Evolutionary conservation across 495 filamentous ascomycete genomes (phyloP).

Genomic region (Hypoxylon rickii): DNA sequence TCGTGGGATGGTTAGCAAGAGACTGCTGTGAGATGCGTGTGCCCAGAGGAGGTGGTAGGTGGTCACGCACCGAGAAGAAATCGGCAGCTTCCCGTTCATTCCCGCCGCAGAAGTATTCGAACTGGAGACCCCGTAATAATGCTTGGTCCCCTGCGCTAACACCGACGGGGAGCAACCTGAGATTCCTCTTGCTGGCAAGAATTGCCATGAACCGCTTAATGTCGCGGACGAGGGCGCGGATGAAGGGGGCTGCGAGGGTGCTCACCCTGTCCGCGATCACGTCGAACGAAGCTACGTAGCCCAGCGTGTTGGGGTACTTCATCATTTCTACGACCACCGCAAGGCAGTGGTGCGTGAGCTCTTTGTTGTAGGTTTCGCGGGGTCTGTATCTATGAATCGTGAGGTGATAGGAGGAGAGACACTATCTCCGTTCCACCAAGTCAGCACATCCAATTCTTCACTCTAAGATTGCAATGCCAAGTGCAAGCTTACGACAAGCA

Average conservation of each 20-base stretch:
- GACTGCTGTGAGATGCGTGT: too few relatives aligned
- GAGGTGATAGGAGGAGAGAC: constrained; percentile 50
- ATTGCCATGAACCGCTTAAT: constrained; percentile 67
- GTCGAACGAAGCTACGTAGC: constrained; percentile 78
- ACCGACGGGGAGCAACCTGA: constrained; percentile 69
- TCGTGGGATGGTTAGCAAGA: background rate
- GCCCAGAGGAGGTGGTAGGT: background rate
- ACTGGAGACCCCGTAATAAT: constrained; percentile 60
- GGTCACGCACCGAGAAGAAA: constrained; percentile 78
- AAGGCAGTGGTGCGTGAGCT: constrained; percentile 64
- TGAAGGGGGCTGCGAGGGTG: constrained; percentile 65
- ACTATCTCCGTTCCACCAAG: constrained; percentile 10
- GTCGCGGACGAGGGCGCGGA: constrained; percentile 76
- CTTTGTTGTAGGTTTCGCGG: constrained; percentile 54
- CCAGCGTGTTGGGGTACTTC: constrained; percentile 70
- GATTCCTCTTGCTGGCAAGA: constrained; percentile 46
- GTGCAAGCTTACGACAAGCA: constrained; percentile 60
- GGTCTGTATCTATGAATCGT: constrained; percentile 65
- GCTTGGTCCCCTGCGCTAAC: constrained; percentile 68
- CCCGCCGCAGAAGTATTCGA: constrained; percentile 72
- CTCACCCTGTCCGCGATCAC: constrained; percentile 63
- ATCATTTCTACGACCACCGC: constrained; percentile 65
- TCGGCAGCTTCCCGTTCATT: constrained; percentile 60
- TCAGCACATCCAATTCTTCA: too few relatives aligned
- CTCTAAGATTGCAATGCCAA: too few relatives aligned